Base-by-base conservation (phyloP, 768 basidiomycete genomes). In the Fomitopsis pulvina region DNA sequence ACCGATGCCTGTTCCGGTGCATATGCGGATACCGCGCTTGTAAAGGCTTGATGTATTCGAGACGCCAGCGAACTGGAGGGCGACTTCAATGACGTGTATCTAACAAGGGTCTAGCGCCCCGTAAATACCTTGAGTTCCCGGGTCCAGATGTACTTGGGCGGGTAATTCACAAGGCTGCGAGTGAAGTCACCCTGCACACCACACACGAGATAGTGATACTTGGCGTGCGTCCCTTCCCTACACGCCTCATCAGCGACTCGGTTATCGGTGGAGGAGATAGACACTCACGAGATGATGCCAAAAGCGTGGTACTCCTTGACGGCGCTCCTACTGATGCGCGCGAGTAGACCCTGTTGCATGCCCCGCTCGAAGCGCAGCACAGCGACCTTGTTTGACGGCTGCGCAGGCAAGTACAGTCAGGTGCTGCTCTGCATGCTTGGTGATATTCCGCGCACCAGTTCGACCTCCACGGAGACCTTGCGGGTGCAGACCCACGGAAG, bases 231-330 rank as follows among this genome's bases (percentile, higher is more conserved):
- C 26, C 85, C 84, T 65, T 87, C 86, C 18, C 87, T 87, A 59
- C n/a, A 38, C 11, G 49, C 47, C 16, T 14, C 26, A 48, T 39
- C 25, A 42, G 34, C 39, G n/a, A 22, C 22, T n/a, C n/a, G 45
- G 18, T 34, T 7, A 46, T 29, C 38, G 14, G 62, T 7, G 39
- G 21, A 27, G 21, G 18, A 22, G 6, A 20, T 21, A 39, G 28
- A 34, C 28, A 47, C 81, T 21, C 65, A 86, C 83, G 83, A 85
- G 51, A 89, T 76, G 52, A 84, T 81, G 47, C 86, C 87, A 52
- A 89, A 90, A 27, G 85, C 84, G 63, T 89, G 87, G 63, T 88
- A 89, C 64, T 90, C 87, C 83, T 80, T 79, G 54, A 88, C 73
- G 27, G 82, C 74, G 18, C 78, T 78, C 29, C 85, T 83, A 53